phyloP scores from a whole-genome alignment of 164 flowering plant species.

The Protea cynaroides region DNA sequence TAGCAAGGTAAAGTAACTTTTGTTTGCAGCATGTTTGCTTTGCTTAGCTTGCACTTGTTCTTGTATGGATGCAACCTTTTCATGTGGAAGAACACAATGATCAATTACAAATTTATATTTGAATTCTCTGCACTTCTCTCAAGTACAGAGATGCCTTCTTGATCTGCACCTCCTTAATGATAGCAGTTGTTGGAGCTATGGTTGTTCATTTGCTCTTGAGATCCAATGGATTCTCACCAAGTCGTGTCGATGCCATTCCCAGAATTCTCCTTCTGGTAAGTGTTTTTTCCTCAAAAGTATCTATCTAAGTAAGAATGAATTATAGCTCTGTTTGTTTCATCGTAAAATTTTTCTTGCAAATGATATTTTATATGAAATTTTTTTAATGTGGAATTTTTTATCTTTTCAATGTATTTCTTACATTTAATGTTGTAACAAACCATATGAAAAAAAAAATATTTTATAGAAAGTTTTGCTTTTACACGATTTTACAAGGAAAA shows the following conservation, averaged over 20 bases:
- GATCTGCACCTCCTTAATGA: slow-evolving; percentile 82
- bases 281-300: not conserved
- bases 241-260: slow-evolving; percentile 71
- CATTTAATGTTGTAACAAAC: too few species aligned
- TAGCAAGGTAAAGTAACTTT: not conserved
- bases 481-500: too few species aligned
- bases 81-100: slow-evolving; percentile 85
- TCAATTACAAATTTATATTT: slow-evolving; percentile 94
- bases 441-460: too few species aligned
- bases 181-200: slow-evolving; percentile 77
- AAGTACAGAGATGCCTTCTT: slow-evolving; percentile 89
- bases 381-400: too few species aligned
- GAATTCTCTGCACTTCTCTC: slow-evolving; percentile 72
- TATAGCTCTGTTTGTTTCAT: too few species aligned
- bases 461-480: too few species aligned
- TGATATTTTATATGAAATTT: too few species aligned
- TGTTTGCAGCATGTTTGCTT: slow-evolving; percentile 80
- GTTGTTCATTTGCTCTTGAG: slow-evolving; percentile 73
- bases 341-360: too few species aligned
- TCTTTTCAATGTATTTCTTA: too few species aligned
- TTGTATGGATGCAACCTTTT: slow-evolving; percentile 93
- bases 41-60: slow-evolving; percentile 90
- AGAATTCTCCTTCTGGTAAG: slow-evolving; percentile 74
- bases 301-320: too few species aligned
- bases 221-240: slow-evolving; percentile 46